Base-by-base conservation (phyloP, 352 stramenopile species). In the Phytophthora ohioensis region DNA sequence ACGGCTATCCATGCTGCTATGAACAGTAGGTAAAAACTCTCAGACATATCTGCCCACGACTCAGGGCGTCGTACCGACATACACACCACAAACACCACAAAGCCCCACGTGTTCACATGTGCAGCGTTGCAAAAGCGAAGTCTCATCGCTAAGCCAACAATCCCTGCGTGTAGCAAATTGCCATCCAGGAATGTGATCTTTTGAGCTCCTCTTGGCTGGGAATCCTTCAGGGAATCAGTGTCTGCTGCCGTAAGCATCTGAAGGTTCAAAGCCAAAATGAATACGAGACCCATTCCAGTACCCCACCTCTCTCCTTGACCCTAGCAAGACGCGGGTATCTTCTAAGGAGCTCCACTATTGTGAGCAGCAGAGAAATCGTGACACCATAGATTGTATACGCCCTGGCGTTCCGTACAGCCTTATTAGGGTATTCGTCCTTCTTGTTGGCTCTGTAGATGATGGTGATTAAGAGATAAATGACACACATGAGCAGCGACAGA, bases 41-140 rank as follows among this genome's bases (percentile, higher is more conserved):
- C 84, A 5, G 43, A 36, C 11, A 78, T 57, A 32, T 87, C 57
- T n/a, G 71, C 64, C 79, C 71, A 85, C 11, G 63, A 71, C 35
- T 84, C 73, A 5, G 38, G 12, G 15, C 52, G 47, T 21, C 53
- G 52, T 0, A 73, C 5, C 0, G 69, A 53, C 3, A 63, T 53
- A 15, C 85, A 61, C 3, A 69, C 43, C 8, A 84, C 59, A 64
- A 78, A 91, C 3, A 79, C 41, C 3, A 63, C 31, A 32, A 88
- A 79, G 1, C 74, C 78, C 71, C 69, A 81, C 5, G 62, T 36
- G 31, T 84, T 86, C 34, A 92, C 74, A 6, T 84, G 21, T 3
- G 69, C 67, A 30, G 82, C 79, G 53, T 89, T 91, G 3, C 76
- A 72, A 38, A 91, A 92, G 12, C 82, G 82, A 9, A 92, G 74